Evolutionary conservation across 441 rosid species (phyloP), one percentile per base, ranked within the genome.

Genomic region (Gossypium lobatum): DNA sequence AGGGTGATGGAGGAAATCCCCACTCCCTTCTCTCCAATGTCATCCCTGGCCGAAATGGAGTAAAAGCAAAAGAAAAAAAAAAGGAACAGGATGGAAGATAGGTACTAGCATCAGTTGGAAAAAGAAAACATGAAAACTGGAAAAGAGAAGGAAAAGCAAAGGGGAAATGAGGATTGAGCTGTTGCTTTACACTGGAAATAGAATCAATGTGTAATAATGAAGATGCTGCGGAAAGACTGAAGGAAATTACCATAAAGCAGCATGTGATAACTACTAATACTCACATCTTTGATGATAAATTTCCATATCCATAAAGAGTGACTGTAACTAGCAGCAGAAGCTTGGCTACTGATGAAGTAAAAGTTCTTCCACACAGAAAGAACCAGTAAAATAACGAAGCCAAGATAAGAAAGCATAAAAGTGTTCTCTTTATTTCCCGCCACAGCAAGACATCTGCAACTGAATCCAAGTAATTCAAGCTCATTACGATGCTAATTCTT

Each of bases 381-480:
- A 89, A 87, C 98, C 98, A 93, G 83, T 85, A 87, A 74, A 87
- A 93, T 73, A 87, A 74, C 70, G 84, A 17, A 80, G 80, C 81
- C 77, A 85, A 75, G 9, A 77, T 58, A 68, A 91, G 73, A 71
- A 93, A 90, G 81, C 79, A 91, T 6, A 83, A 42, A 71, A 93
- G 88, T 73, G 99, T 88, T 83, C 77, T 82, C 89, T 88, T 95
- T 86, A 89, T 89, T 74, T 91, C 90, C 84, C 97, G 91, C 99
- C 99, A 95, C 46, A 95, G 88, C 71, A 91, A 90, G 82, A 95
- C 80, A 55, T 89, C 89, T n/a, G 95, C 92, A 83, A 89, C 99
- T 95, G 95, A 86, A 88, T 54, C 7, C 53, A 69, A 75, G 82
- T 45, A 79, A 61, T 66, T 71, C 61, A 80, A 75, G 50, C 26